Conservation (phyloP, 2,329 filamentous ascomycete species). For the Madurella mycetomatis region DNA sequence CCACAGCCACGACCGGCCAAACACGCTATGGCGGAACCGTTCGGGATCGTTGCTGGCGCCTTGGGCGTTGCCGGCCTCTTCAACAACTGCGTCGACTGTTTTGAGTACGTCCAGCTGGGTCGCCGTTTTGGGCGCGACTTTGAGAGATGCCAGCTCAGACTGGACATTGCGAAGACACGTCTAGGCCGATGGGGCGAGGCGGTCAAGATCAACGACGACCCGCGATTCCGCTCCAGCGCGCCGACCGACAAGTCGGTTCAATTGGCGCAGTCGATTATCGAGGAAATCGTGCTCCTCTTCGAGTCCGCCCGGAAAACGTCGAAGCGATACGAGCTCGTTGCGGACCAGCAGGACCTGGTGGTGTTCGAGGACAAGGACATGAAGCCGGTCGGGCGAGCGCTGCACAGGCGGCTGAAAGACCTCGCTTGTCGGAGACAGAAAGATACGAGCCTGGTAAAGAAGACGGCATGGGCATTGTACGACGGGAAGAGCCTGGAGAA, state of each 20-base stretch:
- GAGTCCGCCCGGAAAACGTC: slow-evolving; percentile 21
- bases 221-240: slow-evolving; percentile 18
- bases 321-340: slow-evolving; percentile 22
- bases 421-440: slow-evolving; percentile 17
- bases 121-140: slow-evolving; percentile 33
- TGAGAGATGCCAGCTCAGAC: slow-evolving; percentile 30
- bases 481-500: slow-evolving; percentile 23
- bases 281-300: slow-evolving; percentile 28
- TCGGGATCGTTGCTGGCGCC: slow-evolving; percentile 27
- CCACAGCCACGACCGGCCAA: background rate
- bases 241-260: slow-evolving; percentile 16
- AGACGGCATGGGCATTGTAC: slow-evolving; percentile 25
- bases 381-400: background rate
- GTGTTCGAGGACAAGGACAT: slow-evolving; percentile 2
- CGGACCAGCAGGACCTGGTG: slow-evolving; percentile 8
- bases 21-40: slow-evolving; percentile 23
- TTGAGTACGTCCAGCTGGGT: slow-evolving; percentile 38
- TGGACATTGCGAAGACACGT: slow-evolving; percentile 30
- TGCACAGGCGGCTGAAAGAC: slow-evolving; percentile 3
- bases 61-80: slow-evolving; percentile 35
- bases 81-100: slow-evolving; percentile 36
- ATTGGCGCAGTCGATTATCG: slow-evolving; percentile 22
- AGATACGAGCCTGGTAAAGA: slow-evolving; percentile 20
- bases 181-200: slow-evolving; percentile 35
- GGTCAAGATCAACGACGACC: slow-evolving; percentile 12